A percentile compares a stretch with the other conserved stretches of the same genome.
phyloP scores from a whole-genome alignment of 106 monocot species.

The Dactylorhiza incarnata region DNA sequence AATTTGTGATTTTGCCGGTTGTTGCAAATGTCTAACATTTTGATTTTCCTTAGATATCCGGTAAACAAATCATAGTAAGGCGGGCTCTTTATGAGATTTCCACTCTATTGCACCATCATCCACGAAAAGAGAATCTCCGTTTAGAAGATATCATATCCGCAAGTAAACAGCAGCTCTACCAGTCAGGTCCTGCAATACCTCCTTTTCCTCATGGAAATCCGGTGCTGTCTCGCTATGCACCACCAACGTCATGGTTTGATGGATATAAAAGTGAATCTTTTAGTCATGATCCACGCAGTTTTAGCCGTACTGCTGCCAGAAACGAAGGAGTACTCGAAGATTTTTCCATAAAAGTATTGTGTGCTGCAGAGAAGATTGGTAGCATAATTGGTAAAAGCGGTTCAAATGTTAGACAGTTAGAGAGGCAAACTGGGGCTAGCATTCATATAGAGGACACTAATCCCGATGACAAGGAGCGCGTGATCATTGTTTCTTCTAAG shows the following conservation, averaged over 20 bases:
- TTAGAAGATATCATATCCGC: conserved; percentile 62
- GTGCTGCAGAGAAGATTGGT: conserved; percentile 54
- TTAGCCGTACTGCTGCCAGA: conserved; percentile 11
- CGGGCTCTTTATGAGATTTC: conserved; percentile 66
- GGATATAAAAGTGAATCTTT: conserved; percentile 30
- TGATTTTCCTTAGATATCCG: conserved; percentile 47
- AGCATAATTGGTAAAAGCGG: conserved; percentile 71
- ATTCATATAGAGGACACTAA: conserved; percentile 54
- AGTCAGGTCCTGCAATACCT: conserved; percentile 16
- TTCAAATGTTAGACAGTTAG: conserved; percentile 48
- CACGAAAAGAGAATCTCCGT: conserved; percentile 61
- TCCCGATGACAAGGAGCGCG: conserved; percentile 41
- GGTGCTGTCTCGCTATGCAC: conserved; percentile 19
- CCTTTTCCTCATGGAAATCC: conserved; percentile 22
- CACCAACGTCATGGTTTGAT: conserved; percentile 29
- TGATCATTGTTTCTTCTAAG: conserved; percentile 45
- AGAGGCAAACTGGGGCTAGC: conserved; percentile 57
- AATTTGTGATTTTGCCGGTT: background rate
- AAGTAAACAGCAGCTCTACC: conserved; percentile 42
- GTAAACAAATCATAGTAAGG: conserved; percentile 36
- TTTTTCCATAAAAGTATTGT: conserved; percentile 57
- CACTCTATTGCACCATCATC: conserved; percentile 56
- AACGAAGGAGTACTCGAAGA: conserved; percentile 29
- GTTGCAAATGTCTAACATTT: background rate
- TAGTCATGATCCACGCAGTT: conserved; percentile 22